A percentile compares a stretch with the other conserved stretches of the same genome.
phyloP scores from a whole-genome alignment of 2,329 filamentous ascomycete genomes.

The Colletotrichum nymphaeae region DNA sequence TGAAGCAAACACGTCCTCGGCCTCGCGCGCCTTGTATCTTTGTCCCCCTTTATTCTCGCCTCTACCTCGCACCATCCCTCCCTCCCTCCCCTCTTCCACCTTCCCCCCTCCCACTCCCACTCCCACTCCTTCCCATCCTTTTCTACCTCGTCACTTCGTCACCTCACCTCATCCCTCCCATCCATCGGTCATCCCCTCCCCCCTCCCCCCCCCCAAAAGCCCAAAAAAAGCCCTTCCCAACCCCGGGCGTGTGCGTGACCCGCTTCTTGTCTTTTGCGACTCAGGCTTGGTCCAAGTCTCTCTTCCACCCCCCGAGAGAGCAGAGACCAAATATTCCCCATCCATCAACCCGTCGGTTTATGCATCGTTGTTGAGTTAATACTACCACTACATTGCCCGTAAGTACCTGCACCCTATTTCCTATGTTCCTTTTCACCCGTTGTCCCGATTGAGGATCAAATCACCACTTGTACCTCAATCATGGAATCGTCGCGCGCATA shows the following conservation, averaged over 20 bases:
- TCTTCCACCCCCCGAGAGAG: conserved; percentile 26
- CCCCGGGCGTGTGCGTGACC: conserved; percentile 34
- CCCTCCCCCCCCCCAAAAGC: not conserved
- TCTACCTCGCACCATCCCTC: conserved; percentile 11
- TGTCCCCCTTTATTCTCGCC: conserved; percentile 32
- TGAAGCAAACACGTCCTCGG: conserved; percentile 37
- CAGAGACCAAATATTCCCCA: conserved; percentile 35
- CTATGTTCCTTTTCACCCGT: conserved; percentile 35
- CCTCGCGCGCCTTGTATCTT: conserved; percentile 36
- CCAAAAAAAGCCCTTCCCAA: conserved; percentile 13
- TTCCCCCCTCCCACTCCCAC: not conserved
- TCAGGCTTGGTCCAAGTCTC: conserved; percentile 34
- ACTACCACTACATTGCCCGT: conserved; percentile 45
- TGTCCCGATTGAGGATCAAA: conserved; percentile 22
- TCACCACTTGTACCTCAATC: conserved; percentile 24
- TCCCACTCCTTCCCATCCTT: not conserved
- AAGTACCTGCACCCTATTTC: conserved; percentile 44
- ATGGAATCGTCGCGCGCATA: conserved; percentile 3
- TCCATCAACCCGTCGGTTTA: conserved; percentile 36
- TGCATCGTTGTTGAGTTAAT: conserved; percentile 40
- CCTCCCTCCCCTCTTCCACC: not conserved
- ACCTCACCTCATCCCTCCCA: conserved; percentile 1
- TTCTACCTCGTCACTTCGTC: not conserved
- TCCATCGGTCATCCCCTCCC: not conserved
- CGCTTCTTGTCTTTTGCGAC: conserved; percentile 35